Conservation (phyloP, 345 rosid species). For the Excoecaria agallocha region DNA sequence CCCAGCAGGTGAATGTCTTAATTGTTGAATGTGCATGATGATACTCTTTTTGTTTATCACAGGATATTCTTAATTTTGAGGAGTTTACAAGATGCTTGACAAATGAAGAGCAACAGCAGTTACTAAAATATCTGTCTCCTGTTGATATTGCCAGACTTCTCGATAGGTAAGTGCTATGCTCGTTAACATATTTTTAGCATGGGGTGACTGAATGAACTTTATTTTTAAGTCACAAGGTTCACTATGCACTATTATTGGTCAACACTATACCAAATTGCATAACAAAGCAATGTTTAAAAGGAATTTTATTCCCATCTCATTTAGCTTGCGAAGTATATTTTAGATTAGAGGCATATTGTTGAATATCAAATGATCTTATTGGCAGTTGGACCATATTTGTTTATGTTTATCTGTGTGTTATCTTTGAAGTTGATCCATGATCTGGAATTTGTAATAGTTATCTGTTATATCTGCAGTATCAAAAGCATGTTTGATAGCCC, state of each 20-base stretch:
- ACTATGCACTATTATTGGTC: too few species aligned
- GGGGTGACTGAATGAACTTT: too few species aligned
- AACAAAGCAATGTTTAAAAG: background rate
- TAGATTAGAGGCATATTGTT: background rate
- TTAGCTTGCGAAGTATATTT: background rate
- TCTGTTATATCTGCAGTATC: constrained; percentile 47
- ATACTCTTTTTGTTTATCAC: constrained; percentile 23
- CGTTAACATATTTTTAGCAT: too few species aligned
- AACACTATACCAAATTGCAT: background rate
- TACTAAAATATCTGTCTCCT: constrained; percentile 66
- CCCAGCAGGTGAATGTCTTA: background rate
- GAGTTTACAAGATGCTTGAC: constrained; percentile 65
- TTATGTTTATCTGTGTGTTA: background rate
- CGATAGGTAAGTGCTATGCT: constrained; percentile 49
- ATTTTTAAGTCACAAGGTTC: too few species aligned
- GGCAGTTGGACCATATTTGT: background rate
- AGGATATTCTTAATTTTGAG: constrained; percentile 83
- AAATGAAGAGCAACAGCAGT: constrained; percentile 73
- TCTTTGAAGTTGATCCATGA: background rate
- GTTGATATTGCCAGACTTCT: constrained; percentile 54
- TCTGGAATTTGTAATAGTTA: constrained; percentile 11
- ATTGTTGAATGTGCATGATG: background rate
- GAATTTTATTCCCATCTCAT: background rate
- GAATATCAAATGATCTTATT: background rate
- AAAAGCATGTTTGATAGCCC: constrained; percentile 70